Conservation (phyloP, 1,139 yeast genomes). For the Scheffersomyces illinoinensis region DNA sequence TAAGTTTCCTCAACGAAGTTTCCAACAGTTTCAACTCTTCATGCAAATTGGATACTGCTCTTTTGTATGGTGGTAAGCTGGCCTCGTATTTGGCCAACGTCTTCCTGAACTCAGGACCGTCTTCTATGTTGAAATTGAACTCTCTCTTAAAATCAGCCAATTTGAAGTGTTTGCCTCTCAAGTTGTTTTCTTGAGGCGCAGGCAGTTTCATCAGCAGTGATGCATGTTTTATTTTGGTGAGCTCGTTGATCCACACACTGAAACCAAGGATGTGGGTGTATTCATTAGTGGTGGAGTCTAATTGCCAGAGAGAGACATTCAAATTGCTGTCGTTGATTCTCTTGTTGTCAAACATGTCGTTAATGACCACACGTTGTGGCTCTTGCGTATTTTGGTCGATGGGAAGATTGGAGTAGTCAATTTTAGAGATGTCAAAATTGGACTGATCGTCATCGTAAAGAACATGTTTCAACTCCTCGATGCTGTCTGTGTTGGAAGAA, state of each 20-base stretch:
- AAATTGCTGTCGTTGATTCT: conserved; percentile 21
- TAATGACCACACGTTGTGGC: conserved; percentile 30
- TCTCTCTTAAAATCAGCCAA: conserved; percentile 9
- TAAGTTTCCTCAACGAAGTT: conserved; percentile 17
- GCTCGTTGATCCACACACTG: conserved; percentile 30
- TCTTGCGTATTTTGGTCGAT: conserved; percentile 18
- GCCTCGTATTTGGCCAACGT: conserved; percentile 56
- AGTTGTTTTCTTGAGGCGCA: not conserved
- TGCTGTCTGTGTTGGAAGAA: conserved; percentile 10
- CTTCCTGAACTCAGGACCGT: conserved; percentile 75
- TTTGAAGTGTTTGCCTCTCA: conserved; percentile 1
- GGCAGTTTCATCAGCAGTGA: conserved; percentile 1
- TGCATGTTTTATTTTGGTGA: not conserved
- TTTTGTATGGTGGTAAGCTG: conserved; percentile 49
- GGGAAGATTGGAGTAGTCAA: conserved; percentile 28
- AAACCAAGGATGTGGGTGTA: conserved; percentile 28
- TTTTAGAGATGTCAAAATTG: conserved; percentile 27
- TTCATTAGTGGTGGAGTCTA: conserved; percentile 15
- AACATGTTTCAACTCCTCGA: conserved; percentile 10
- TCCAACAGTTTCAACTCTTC: conserved; percentile 39
- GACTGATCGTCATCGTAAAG: conserved; percentile 2
- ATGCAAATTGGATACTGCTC: conserved; percentile 32
- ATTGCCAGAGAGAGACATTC: conserved; percentile 33
- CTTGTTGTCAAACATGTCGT: conserved; percentile 26
- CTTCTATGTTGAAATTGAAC: conserved; percentile 49